These are phyloP conservation scores for Xerocomellus amylosporus DNA, from an alignment of 768 basidiomycete genomes.

Conservation along the genomic window DNA sequence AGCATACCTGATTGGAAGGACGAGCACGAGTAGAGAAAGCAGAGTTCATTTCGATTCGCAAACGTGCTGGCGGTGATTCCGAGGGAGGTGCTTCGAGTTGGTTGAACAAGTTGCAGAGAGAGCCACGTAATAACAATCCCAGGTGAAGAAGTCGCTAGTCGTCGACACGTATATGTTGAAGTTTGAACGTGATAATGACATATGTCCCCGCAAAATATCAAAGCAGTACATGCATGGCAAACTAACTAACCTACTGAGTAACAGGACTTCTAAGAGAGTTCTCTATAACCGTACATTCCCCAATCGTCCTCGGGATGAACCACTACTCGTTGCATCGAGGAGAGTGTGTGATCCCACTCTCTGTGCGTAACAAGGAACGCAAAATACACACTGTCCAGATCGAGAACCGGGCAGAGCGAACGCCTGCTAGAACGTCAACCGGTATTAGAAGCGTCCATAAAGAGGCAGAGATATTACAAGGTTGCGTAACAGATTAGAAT, in stretches of 20 bases:
- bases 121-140: neutral
- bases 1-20: neutral
- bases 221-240: neutral
- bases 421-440: neutral
- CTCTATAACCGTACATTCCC: neutral
- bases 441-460: neutral
- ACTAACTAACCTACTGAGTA: neutral
- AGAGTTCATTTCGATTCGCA: neutral
- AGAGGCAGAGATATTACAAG: conserved; percentile 4
- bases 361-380: neutral
- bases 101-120: neutral
- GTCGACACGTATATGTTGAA: no score
- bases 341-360: neutral
- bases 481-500: conserved; percentile 1
- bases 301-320: neutral
- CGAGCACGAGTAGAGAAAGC: neutral
- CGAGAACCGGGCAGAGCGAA: neutral
- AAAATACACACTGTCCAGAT: neutral
- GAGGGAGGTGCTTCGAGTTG: neutral
- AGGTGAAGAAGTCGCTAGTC: no score
- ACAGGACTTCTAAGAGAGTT: neutral
- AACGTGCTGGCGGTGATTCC: neutral
- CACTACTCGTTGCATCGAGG: neutral
- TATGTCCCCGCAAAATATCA: no score
- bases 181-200: no score